Evolutionary conservation across 352 stramenopile species (phyloP).

Genomic region (Elongisporangium anandrum): DNA sequence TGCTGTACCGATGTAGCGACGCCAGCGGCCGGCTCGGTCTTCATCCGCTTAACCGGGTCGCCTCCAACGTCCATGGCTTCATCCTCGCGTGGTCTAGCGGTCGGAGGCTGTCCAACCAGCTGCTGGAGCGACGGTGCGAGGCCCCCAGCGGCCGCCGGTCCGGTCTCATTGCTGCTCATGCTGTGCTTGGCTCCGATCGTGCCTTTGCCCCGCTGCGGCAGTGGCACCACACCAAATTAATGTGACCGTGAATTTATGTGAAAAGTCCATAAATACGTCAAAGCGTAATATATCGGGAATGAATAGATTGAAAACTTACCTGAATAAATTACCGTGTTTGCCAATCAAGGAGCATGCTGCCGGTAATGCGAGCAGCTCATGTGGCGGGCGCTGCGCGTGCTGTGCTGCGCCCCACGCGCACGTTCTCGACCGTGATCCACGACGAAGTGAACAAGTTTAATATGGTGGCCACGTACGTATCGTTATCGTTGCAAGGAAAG

Average conservation of each 20-base stretch:
- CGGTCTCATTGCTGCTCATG: not conserved
- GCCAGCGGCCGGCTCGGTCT: not conserved
- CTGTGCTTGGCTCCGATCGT: not conserved
- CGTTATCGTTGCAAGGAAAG: not conserved
- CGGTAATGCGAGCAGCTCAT: not conserved
- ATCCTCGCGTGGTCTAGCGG: not conserved
- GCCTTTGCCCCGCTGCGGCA: not conserved
- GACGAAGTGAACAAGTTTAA: slow-evolving; percentile 86
- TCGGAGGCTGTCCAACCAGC: not conserved
- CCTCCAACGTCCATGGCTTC: not conserved
- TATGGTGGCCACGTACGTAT: slow-evolving; percentile 53
- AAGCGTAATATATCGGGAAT: not conserved
- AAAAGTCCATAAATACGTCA: not conserved
- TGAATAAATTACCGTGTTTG: not conserved
- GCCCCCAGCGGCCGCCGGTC: not conserved
- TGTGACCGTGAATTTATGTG: not conserved
- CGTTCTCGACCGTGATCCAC: slow-evolving; percentile 62
- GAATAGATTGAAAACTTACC: too few species aligned
- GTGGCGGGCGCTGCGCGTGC: slow-evolving; percentile 3
- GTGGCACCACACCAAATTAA: not conserved
- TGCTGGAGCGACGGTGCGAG: not conserved
- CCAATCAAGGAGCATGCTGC: slow-evolving; percentile 4
- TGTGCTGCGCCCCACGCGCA: slow-evolving; percentile 12
- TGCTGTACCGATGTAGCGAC: slow-evolving; percentile 1
- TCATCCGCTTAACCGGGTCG: not conserved